phyloP scores from a whole-genome alignment of 1,139 yeast genomes.

The Blastobotrys proliferans region DNA sequence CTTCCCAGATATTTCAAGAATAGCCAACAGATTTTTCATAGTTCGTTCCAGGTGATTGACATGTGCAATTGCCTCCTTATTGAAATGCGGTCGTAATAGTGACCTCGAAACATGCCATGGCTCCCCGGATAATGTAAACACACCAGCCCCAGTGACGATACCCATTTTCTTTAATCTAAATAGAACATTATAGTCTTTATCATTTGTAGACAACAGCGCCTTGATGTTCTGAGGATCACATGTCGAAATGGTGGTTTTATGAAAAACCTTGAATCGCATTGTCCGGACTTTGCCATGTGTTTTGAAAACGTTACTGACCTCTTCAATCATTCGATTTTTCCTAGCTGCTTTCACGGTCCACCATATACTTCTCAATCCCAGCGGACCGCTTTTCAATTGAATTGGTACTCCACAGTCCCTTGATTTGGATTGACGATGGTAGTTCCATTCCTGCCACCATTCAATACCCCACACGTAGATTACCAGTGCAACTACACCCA shows the following conservation, averaged over 20 bases:
- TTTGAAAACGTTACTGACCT: slow-evolving; percentile 15
- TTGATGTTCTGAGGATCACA: slow-evolving; percentile 26
- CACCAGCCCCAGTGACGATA: slow-evolving; percentile 51
- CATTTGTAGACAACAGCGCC: slow-evolving; percentile 30
- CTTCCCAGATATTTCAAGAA: slow-evolving; percentile 10
- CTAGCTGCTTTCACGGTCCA: slow-evolving; percentile 6
- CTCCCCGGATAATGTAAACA: slow-evolving; percentile 49
- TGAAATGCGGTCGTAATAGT: slow-evolving; percentile 53
- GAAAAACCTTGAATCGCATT: slow-evolving; percentile 5
- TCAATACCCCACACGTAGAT: slow-evolving; percentile 1
- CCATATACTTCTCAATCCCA: slow-evolving; percentile 4
- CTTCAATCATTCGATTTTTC: slow-evolving; percentile 4
- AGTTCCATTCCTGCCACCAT: not conserved
- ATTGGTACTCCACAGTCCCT: not conserved
- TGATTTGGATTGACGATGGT: not conserved
- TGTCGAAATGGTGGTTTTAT: slow-evolving; percentile 3
- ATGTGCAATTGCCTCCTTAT: slow-evolving; percentile 50
- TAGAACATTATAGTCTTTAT: slow-evolving; percentile 32
- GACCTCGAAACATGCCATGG: slow-evolving; percentile 55
- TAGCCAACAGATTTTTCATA: slow-evolving; percentile 26
- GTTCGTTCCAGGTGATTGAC: slow-evolving; percentile 46
- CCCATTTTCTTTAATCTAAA: slow-evolving; percentile 41
- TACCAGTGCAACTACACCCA: not conserved
- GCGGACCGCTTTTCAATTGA: not conserved
- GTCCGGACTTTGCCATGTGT: slow-evolving; percentile 4